Percentiles rank a stretch among this genome's conserved stretches.
Conservation (phyloP, 768 basidiomycete genomes). For the Boletus subparvulus region DNA sequence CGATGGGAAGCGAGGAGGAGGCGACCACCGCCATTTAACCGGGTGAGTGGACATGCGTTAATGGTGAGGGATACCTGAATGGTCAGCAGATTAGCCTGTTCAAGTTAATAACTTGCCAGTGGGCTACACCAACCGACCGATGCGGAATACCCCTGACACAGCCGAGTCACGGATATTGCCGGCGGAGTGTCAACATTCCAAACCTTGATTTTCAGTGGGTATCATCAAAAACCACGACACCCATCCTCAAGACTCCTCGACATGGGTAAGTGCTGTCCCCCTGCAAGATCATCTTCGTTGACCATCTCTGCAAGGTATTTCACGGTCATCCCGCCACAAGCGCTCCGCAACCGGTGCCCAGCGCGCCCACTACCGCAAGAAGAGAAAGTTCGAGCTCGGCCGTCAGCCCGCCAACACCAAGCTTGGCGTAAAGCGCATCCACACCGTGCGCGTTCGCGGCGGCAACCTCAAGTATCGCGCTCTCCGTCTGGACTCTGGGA, state of each 20-base stretch:
- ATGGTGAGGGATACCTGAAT: constrained; percentile 14
- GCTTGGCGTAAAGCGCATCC: constrained; percentile 93
- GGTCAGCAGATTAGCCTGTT: not conserved
- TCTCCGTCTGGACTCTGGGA: constrained; percentile 93
- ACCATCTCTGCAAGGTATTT: constrained; percentile 71
- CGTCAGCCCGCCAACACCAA: constrained; percentile 98
- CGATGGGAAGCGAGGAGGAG: constrained; percentile 25
- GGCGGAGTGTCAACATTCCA: constrained; percentile 29
- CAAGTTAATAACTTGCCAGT: no score
- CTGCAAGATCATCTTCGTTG: constrained; percentile 1
- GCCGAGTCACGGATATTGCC: constrained; percentile 20
- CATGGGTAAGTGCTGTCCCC: constrained; percentile 65
- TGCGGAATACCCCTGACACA: constrained; percentile 1
- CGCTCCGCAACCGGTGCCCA: constrained; percentile 91
- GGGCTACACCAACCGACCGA: no score
- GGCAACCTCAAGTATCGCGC: constrained; percentile 96
- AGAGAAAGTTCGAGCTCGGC: constrained; percentile 99
- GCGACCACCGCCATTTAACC: constrained; percentile 22
- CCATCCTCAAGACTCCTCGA: constrained; percentile 69
- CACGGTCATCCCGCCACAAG: constrained; percentile 96
- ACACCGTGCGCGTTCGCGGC: constrained; percentile 92
- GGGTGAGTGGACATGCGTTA: constrained; percentile 18
- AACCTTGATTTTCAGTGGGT: constrained; percentile 40
- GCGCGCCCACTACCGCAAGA: constrained; percentile 97
- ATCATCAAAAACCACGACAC: constrained; percentile 54